Conservation (phyloP, 2,329 filamentous ascomycete species). For the Fusarium mexicanum region DNA sequence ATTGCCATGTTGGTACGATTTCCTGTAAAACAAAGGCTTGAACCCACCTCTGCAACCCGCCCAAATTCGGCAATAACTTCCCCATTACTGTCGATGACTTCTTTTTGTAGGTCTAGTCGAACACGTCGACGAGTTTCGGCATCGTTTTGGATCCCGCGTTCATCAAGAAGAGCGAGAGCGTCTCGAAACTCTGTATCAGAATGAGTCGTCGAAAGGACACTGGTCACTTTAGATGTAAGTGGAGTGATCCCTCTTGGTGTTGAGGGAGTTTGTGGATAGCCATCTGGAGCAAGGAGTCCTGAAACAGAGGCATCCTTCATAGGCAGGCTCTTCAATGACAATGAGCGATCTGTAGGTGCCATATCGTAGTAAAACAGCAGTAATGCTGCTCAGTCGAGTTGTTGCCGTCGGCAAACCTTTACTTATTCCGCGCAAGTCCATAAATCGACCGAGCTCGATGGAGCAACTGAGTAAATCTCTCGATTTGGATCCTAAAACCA, state of each 20-base stretch:
- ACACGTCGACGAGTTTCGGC: slow-evolving; percentile 81
- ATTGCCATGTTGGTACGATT: slow-evolving; percentile 43
- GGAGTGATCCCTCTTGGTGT: slow-evolving; percentile 65
- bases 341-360: slow-evolving; percentile 34
- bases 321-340: slow-evolving; percentile 35
- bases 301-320: slow-evolving; percentile 40
- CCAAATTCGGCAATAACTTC: slow-evolving; percentile 90
- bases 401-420: not conserved
- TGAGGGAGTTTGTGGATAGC: slow-evolving; percentile 81
- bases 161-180: slow-evolving; percentile 81
- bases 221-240: slow-evolving; percentile 82
- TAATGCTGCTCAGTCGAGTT: not conserved
- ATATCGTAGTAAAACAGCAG: slow-evolving; percentile 5
- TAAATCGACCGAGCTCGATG: not conserved
- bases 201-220: slow-evolving; percentile 90
- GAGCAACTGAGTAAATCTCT: not conserved
- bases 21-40: not conserved
- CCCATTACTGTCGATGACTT: slow-evolving; percentile 92
- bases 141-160: slow-evolving; percentile 75
- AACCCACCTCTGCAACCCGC: slow-evolving; percentile 81
- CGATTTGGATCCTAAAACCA: not conserved
- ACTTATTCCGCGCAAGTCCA: slow-evolving; percentile 10
- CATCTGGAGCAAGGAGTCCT: slow-evolving; percentile 78
- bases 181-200: slow-evolving; percentile 92
- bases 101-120: slow-evolving; percentile 85